phyloP scores from a whole-genome alignment of 768 basidiomycete species.

The Postia placenta region DNA sequence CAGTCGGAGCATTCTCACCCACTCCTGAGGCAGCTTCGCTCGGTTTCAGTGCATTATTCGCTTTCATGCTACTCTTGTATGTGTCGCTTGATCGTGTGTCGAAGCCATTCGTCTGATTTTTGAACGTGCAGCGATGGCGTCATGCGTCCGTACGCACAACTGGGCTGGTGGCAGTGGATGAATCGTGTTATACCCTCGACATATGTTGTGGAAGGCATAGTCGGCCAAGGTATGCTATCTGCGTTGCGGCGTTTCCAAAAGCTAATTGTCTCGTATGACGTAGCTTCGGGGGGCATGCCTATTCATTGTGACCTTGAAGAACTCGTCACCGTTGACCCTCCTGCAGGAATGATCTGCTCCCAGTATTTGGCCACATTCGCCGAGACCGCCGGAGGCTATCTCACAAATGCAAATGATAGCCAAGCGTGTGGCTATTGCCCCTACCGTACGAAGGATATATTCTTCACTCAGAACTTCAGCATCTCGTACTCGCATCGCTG shows the following conservation, averaged over 20 bases:
- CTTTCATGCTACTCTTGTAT: slow-evolving; percentile 38
- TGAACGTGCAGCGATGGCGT: slow-evolving; percentile 36
- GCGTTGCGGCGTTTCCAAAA: not conserved
- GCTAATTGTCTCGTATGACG: not conserved
- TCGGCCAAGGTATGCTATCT: slow-evolving; percentile 36
- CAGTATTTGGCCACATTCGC: slow-evolving; percentile 41
- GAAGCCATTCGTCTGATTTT: not conserved
- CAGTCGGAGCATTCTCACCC: slow-evolving; percentile 36
- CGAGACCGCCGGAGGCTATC: slow-evolving; percentile 36
- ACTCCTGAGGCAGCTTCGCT: slow-evolving; percentile 36
- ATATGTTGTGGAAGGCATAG: slow-evolving; percentile 33
- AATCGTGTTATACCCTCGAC: slow-evolving; percentile 27
- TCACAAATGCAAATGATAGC: slow-evolving; percentile 33
- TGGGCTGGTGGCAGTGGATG: slow-evolving; percentile 43
- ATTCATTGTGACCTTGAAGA: slow-evolving; percentile 59
- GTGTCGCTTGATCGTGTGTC: slow-evolving; percentile 9
- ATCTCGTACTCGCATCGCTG: slow-evolving; percentile 49
- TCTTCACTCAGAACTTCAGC: slow-evolving; percentile 42
- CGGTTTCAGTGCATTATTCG: slow-evolving; percentile 31
- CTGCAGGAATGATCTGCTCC: slow-evolving; percentile 40
- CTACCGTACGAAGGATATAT: slow-evolving; percentile 51
- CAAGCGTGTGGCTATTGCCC: slow-evolving; percentile 49
- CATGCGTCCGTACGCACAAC: slow-evolving; percentile 37
- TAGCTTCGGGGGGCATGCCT: slow-evolving; percentile 43
- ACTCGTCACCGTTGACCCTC: slow-evolving; percentile 46